Conservation (phyloP, 2,329 filamentous ascomycete genomes). For the Atkinsonella texensis region DNA sequence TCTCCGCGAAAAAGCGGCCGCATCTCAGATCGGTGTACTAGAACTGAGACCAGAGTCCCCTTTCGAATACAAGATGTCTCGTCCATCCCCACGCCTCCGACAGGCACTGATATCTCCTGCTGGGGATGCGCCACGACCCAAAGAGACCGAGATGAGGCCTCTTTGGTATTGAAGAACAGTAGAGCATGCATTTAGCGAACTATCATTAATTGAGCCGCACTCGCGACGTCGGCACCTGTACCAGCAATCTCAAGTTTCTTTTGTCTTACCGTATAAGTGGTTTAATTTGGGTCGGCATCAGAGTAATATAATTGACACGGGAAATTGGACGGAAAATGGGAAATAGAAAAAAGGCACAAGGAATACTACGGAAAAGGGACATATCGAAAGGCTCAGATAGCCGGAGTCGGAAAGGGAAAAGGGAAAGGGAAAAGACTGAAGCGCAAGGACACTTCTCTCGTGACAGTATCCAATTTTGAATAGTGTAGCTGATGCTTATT, state of each 20-base stretch:
- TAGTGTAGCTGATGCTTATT: too few relatives aligned
- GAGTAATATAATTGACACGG: background rate
- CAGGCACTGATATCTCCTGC: background rate
- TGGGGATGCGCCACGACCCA: background rate
- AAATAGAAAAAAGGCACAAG: too few relatives aligned
- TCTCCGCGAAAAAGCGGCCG: conserved; percentile 40
- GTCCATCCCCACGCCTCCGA: conserved; percentile 6
- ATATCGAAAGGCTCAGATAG: background rate
- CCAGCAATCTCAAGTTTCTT: background rate
- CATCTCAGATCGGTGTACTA: conserved; percentile 34
- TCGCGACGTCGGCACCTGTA: background rate
- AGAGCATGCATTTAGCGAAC: background rate
- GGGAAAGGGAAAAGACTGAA: too few relatives aligned
- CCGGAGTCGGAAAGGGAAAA: background rate
- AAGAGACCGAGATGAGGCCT: background rate
- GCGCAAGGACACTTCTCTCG: too few relatives aligned
- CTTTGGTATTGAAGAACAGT: background rate
- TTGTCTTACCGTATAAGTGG: background rate
- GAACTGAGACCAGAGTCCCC: conserved; percentile 14
- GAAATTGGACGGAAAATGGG: background rate
- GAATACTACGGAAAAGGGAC: background rate
- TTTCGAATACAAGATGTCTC: conserved; percentile 6
- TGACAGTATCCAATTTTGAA: too few relatives aligned
- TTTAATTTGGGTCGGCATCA: background rate
- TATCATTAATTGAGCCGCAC: background rate